Base-by-base conservation (phyloP, 257 asterid genomes). In the Nicotiana attenuata region DNA sequence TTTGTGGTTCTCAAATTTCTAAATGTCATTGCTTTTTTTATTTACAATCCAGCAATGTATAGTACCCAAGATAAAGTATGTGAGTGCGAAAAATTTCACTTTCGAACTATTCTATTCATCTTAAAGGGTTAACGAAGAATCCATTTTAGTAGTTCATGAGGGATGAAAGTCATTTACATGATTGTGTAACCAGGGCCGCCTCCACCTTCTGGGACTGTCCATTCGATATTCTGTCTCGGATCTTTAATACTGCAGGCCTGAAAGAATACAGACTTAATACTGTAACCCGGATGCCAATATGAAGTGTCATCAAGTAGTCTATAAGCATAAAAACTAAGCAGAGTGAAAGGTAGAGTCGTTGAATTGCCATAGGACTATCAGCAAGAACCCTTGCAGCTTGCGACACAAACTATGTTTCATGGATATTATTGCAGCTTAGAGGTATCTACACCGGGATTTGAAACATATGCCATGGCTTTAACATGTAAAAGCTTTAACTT, bases 161-260 rank as follows among this genome's bases (percentile, higher is more conserved):
- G 24, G 16, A 60, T 75, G 63, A 26, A 56, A 68, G 67, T 63
- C 53, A 80, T 78, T 85, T 91, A 96, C 99, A 96, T 91, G 82
- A 91, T 82, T 6, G 97, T 87, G 88, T 96, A 96, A n/a, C 91
- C 97, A 15, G 99, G 99, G 65, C 99, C 99, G 1, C 99, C 98
- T 0, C 99, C 97, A 11, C 99, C 98, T 89, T 96, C 98, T 3
- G 99, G 99, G 71, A 94, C 97, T 29, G 93, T 92, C 99, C 99
- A 96, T 85, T 94, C 86, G 53, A 94, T 92, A 82, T 94, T 96
- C 87, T 96, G 98, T 80, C 82, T 92, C 7, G 98, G 99, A 75
- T 96, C 99, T 87, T 96, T 96, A 28, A 96, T 92, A 85, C 94
- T 98, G 82, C 99, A 96, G 45, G 99, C 99, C 99, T 96, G 90